Evolutionary conservation across 129 eudicot species (phyloP).

Genomic region (Gnaphalium uliginosum): DNA sequence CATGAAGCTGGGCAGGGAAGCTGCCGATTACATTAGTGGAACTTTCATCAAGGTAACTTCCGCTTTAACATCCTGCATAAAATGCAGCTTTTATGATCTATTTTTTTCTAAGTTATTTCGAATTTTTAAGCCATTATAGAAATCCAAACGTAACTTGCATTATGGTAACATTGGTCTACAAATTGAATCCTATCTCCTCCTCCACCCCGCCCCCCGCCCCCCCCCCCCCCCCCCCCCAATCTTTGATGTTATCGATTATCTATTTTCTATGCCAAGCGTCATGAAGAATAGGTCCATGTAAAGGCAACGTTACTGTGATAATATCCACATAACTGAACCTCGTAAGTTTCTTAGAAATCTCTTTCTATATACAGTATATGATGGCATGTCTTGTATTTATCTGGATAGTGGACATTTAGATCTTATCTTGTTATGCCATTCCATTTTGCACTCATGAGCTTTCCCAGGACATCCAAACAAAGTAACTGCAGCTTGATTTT

Average conservation of each 20-base stretch:
- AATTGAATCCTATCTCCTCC: not conserved
- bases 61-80: not conserved
- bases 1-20: constrained; percentile 93
- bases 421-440: not conserved
- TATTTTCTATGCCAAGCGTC: constrained; percentile 2
- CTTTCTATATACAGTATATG: not conserved
- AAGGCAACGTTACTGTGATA: not conserved
- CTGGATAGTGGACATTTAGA: not conserved
- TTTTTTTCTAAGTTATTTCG: not conserved
- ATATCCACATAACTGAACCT: not conserved
- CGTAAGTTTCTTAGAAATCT: not conserved
- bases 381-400: not conserved
- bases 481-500: not conserved
- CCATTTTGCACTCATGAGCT: not conserved
- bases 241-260: not conserved
- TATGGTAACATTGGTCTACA: constrained; percentile 1
- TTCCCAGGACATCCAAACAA: not conserved
- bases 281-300: not conserved
- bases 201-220: too few relatives aligned
- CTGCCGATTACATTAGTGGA: constrained; percentile 90
- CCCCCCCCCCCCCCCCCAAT: too few relatives aligned
- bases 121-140: constrained; percentile 4
- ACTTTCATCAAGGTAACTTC: constrained; percentile 76
- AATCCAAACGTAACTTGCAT: constrained; percentile 5
- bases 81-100: not conserved